Percentiles rank a stretch among this genome's conserved stretches.
phyloP scores from a whole-genome alignment of 202 grass and related monocot species.

The Miscanthus sacchariflorus region DNA sequence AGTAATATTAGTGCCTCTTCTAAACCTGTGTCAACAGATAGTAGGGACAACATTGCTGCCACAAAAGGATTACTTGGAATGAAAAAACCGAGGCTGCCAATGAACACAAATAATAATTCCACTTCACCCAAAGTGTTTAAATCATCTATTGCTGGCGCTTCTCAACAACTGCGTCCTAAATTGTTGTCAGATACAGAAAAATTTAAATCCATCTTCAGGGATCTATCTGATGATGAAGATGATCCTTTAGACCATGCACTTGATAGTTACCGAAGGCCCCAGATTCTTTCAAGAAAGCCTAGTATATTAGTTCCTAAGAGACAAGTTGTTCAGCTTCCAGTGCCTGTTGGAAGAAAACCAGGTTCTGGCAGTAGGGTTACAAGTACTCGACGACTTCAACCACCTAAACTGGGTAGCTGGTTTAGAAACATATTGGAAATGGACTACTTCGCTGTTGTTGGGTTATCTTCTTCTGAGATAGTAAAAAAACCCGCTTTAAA shows the following conservation, averaged over 20 bases:
- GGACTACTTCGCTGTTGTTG: conserved; percentile 84
- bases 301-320: conserved; percentile 69
- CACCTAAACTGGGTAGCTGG: conserved; percentile 82
- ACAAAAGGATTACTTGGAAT: conserved; percentile 52
- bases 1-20: conserved; percentile 45
- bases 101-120: conserved; percentile 46
- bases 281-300: conserved; percentile 59
- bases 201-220: conserved; percentile 68
- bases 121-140: conserved; percentile 55
- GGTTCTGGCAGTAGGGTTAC: conserved; percentile 49
- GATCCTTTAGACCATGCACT: conserved; percentile 78
- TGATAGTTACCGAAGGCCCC: conserved; percentile 56
- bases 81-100: conserved; percentile 40
- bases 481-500: conserved; percentile 64
- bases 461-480: conserved; percentile 60
- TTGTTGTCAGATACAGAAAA: conserved; percentile 42
- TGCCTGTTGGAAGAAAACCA: conserved; percentile 66
- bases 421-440: conserved; percentile 89
- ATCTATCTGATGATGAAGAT: conserved; percentile 76
- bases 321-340: conserved; percentile 76
- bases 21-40: conserved; percentile 52
- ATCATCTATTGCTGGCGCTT: conserved; percentile 44
- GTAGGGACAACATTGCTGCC: conserved; percentile 36
- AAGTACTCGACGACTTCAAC: conserved; percentile 61
- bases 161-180: conserved; percentile 48